Evolutionary conservation across 1,139 yeast species (phyloP), one percentile per base, ranked within the genome.

Genomic region (Nematodospora anomalae): DNA sequence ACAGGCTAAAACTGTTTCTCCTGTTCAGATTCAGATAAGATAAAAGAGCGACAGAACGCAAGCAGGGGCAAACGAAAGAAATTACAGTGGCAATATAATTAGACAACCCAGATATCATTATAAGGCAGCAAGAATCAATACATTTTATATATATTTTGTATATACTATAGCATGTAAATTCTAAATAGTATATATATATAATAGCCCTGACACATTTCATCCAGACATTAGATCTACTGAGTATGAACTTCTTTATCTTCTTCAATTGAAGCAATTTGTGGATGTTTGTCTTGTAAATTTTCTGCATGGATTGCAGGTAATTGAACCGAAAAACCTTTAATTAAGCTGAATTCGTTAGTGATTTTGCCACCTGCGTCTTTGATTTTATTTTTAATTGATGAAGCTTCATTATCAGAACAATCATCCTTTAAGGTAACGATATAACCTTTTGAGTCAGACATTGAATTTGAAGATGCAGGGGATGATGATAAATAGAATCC

Each of bases 241-340:
- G 67, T 75, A 46, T 67, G 66, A 32, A 80, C 85, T 50, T 74
- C 82, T 53, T 71, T 62, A 53, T 80, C 86, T 53, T 77, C 83
- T 57, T 80, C 87, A 44, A 80, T 61, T 20, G 67, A 58, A 34
- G 71, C 69, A 41, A 80, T 78, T 35, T 64, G 68, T 15, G 70
- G 73, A 53, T 76, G 69, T 28, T 52, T 50, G 44, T 62, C 53
- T 10, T 20, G 30, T 45, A 80, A 54, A 6, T 72, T 38, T 13
- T 60, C 52, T 26, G 72, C 62, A 49, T 74, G 80, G 44, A 68
- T 43, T 4, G 64, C 53, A 26, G 86, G 84, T 44, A 80, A 60
- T 47, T 74, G 70, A 41, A 71, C 79, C 35, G 76, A 65, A 50
- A 79, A 82, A 1, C 88, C 90, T 64, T 82, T 82, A 63, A 83